phyloP scores from a whole-genome alignment of 768 basidiomycete species.

The Lentinula raphanica region DNA sequence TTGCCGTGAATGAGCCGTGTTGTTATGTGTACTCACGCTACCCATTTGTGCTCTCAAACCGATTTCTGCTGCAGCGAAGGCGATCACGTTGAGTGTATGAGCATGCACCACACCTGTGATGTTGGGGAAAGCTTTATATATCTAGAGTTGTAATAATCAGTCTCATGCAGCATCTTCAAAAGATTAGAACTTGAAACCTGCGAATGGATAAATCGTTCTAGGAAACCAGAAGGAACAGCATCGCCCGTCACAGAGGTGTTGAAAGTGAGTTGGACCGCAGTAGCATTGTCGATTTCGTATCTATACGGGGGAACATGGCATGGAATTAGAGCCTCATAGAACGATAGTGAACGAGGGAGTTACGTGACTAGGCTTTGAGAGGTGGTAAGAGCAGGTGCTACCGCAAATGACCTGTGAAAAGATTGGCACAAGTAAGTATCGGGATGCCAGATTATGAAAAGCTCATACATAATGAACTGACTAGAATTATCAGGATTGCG shows the following conservation, averaged over 20 bases:
- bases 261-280: conserved; percentile 15
- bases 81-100: conserved; percentile 15
- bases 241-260: conserved; percentile 14
- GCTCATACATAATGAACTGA: conserved; percentile 17
- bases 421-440: not conserved
- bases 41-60: conserved; percentile 14
- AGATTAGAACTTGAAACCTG: conserved; percentile 10
- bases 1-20: not conserved
- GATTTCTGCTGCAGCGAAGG: conserved; percentile 14
- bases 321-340: not conserved
- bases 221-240: conserved; percentile 15
- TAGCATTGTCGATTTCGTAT: conserved; percentile 18
- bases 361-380: conserved; percentile 17
- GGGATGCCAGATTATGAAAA: not conserved
- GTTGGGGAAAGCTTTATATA: conserved; percentile 17
- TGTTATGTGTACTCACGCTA: conserved; percentile 6
- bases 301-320: not conserved
- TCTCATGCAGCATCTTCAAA: not conserved
- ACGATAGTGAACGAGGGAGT: not conserved
- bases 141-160: conserved; percentile 1
- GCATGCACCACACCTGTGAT: conserved; percentile 13
- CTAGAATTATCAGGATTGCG: conserved; percentile 16
- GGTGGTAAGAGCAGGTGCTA: conserved; percentile 18
- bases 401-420: conserved; percentile 15
- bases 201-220: conserved; percentile 18